Conservation (phyloP, 2,329 filamentous ascomycete genomes). For the Endothia cerciana region DNA sequence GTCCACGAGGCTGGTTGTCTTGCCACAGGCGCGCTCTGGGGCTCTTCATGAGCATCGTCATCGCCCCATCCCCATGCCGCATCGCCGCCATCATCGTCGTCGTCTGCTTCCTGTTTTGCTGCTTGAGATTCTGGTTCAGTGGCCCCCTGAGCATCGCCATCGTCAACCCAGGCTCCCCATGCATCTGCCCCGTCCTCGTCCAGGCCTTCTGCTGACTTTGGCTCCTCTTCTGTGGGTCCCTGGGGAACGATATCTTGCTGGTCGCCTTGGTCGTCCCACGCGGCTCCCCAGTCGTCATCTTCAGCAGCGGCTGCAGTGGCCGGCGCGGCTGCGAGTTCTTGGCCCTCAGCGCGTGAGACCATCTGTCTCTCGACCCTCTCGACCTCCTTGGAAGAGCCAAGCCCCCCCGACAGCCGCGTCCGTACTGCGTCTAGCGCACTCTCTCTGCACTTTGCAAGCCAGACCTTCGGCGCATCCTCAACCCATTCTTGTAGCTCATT, state of each 20-base stretch:
- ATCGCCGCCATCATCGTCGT: constrained; percentile 49
- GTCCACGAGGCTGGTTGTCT: constrained; percentile 28
- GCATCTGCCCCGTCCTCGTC: constrained; percentile 44
- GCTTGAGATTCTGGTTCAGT: constrained; percentile 32
- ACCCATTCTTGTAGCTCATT: constrained; percentile 78
- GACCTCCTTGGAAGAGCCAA: constrained; percentile 70
- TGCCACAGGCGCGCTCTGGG: constrained; percentile 30
- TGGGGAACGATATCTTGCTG: constrained; percentile 36
- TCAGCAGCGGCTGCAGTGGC: constrained; percentile 42
- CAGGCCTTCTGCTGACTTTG: constrained; percentile 35
- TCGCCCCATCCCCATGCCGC: constrained; percentile 89
- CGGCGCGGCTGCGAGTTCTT: constrained; percentile 58
- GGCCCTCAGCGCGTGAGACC: constrained; percentile 69
- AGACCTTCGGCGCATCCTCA: constrained; percentile 76
- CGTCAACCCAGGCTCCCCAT: constrained; percentile 40
- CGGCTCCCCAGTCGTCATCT: constrained; percentile 73
- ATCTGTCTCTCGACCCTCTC: constrained; percentile 85
- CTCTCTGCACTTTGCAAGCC: constrained; percentile 84
- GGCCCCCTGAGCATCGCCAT: constrained; percentile 35
- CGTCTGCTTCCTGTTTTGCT: constrained; percentile 25
- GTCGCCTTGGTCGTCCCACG: constrained; percentile 75
- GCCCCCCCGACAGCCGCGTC: constrained; percentile 64
- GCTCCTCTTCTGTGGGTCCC: constrained; percentile 23
- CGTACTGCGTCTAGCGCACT: constrained; percentile 77
- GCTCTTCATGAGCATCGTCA: constrained; percentile 54